A percentile compares a stretch with the other conserved stretches of the same genome.
Conservation (phyloP, 2,329 filamentous ascomycete genomes). For the Microdochium bolleyi region DNA sequence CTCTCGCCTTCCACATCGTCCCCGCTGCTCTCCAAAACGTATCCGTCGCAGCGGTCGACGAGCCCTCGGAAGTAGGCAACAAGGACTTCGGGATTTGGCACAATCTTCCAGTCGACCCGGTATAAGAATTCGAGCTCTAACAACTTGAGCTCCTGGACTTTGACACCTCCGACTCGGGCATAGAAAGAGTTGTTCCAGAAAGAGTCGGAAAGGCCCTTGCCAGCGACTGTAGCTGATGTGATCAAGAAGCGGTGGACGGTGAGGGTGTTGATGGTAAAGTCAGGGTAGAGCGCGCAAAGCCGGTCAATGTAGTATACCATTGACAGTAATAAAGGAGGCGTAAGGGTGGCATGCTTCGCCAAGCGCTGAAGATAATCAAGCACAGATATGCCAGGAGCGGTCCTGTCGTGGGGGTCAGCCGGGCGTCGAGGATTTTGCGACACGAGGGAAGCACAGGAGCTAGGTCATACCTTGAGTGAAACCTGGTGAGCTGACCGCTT, state of each 20-base stretch:
- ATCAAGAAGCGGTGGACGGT: conserved; percentile 98
- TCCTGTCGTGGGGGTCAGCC: conserved; percentile 25
- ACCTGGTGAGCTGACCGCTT: conserved; percentile 81
- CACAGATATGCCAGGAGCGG: conserved; percentile 84
- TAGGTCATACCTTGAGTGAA: conserved; percentile 71
- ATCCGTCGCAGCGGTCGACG: conserved; percentile 58
- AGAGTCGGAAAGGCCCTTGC: conserved; percentile 90
- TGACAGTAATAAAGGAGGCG: conserved; percentile 86
- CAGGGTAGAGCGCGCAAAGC: conserved; percentile 82
- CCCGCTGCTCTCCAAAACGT: conserved; percentile 33
- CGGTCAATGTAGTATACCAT: conserved; percentile 99
- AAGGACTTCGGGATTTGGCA: conserved; percentile 87
- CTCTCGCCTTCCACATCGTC: conserved; percentile 10
- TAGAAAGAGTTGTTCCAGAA: conserved; percentile 99
- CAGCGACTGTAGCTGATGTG: conserved; percentile 88
- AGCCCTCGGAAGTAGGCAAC: conserved; percentile 89
- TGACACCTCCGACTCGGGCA: conserved; percentile 86
- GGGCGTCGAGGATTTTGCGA: not conserved
- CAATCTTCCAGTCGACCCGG: conserved; percentile 91
- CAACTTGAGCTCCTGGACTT: conserved; percentile 79
- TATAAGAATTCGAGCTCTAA: conserved; percentile 91
- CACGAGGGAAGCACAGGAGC: not conserved
- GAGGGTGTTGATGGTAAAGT: conserved; percentile 92
- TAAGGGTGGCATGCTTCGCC: conserved; percentile 87
- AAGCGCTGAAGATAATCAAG: conserved; percentile 88